A percentile compares a stretch with the other conserved stretches of the same genome.
Conservation (phyloP, 1,139 yeast species). For the Blastobotrys buckinghamii region DNA sequence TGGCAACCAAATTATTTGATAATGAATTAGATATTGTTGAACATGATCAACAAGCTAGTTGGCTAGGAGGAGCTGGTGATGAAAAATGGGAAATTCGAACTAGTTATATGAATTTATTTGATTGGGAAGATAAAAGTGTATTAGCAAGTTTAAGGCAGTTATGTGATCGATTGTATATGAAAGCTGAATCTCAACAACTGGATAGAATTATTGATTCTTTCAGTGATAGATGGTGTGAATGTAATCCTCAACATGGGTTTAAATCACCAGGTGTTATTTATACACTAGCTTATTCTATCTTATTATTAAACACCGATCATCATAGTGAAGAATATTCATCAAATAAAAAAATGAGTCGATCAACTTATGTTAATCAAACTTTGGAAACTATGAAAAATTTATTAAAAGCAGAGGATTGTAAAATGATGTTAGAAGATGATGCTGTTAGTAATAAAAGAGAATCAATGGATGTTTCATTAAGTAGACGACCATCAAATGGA, state of each 20-base stretch:
- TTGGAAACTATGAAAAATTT: slow-evolving; percentile 19
- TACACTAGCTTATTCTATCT: slow-evolving; percentile 65
- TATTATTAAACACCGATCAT: slow-evolving; percentile 53
- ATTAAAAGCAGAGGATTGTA: slow-evolving; percentile 15
- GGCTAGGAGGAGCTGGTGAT: slow-evolving; percentile 28
- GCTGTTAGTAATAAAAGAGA: slow-evolving; percentile 4
- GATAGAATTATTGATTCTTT: slow-evolving; percentile 69
- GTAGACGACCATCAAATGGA: slow-evolving; percentile 1
- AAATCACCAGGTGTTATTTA: slow-evolving; percentile 60
- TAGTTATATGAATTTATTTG: slow-evolving; percentile 29
- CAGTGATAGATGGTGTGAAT: slow-evolving; percentile 60
- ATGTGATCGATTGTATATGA: slow-evolving; percentile 61
- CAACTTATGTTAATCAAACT: slow-evolving; percentile 28
- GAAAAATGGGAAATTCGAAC: slow-evolving; percentile 23
- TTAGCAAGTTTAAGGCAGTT: slow-evolving; percentile 52
- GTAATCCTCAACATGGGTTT: slow-evolving; percentile 43
- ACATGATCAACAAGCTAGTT: slow-evolving; percentile 26
- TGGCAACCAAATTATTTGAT: slow-evolving; percentile 18
- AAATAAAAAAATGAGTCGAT: slow-evolving; percentile 34
- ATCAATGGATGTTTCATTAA: slow-evolving; percentile 15
- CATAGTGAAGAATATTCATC: slow-evolving; percentile 30
- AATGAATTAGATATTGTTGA: slow-evolving; percentile 18
- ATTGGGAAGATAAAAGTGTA: slow-evolving; percentile 29
- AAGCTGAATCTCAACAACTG: slow-evolving; percentile 80
- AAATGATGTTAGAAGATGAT: slow-evolving; percentile 4